phyloP scores from a whole-genome alignment of 164 flowering plant genomes.

The Chloranthus sessilifolius region DNA sequence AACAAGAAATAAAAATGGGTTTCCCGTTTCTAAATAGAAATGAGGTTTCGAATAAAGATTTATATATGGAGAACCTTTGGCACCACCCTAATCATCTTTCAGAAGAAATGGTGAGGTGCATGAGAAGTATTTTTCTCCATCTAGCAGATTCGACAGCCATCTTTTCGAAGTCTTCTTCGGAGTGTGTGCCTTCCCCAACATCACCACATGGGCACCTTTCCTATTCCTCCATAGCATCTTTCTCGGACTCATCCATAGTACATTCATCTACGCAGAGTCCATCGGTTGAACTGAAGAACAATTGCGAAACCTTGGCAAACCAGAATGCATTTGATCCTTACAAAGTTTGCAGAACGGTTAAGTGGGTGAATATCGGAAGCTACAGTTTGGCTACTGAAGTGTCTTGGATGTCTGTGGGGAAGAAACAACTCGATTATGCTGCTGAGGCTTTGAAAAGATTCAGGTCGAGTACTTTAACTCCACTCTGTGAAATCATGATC shows the following conservation, averaged over 20 bases:
- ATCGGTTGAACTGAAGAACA: conserved; percentile 15
- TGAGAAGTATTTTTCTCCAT: conserved; percentile 37
- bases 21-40: neutral
- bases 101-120: conserved; percentile 44
- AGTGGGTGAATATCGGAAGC: conserved; percentile 28
- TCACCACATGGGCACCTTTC: conserved; percentile 34
- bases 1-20: conserved; percentile 8
- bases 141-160: conserved; percentile 28
- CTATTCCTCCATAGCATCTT: conserved; percentile 25
- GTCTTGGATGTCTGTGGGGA: conserved; percentile 44
- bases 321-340: conserved; percentile 30
- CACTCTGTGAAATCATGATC: neutral
- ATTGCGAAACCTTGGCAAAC: conserved; percentile 14
- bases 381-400: conserved; percentile 36
- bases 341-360: conserved; percentile 26
- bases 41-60: conserved; percentile 10
- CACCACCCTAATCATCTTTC: conserved; percentile 36
- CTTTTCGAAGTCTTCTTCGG: conserved; percentile 22
- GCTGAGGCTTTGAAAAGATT: conserved; percentile 35
- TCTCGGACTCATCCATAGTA: conserved; percentile 22
- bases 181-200: conserved; percentile 20
- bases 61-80: conserved; percentile 21
- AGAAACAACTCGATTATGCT: conserved; percentile 40
- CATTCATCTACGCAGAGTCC: conserved; percentile 14
- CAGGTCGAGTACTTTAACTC: conserved; percentile 21